Percentiles rank a stretch among this genome's conserved stretches.
phyloP scores from a whole-genome alignment of 2,329 filamentous ascomycete species.

The Aurifilum marmelostoma region DNA sequence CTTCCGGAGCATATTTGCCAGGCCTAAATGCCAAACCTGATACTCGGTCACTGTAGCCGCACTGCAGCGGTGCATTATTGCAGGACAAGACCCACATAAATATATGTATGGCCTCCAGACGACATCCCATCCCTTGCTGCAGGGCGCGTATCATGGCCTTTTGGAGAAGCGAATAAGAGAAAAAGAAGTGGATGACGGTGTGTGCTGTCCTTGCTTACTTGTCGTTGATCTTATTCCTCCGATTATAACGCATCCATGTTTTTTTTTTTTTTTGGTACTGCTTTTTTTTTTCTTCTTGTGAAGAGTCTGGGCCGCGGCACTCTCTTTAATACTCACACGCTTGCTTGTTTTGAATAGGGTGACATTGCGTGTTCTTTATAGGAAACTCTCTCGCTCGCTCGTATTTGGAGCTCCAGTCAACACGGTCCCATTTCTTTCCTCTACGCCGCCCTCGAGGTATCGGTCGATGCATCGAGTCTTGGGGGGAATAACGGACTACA shows the following conservation, averaged over 20 bases:
- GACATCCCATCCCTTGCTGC: background rate
- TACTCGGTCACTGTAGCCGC: too few relatives aligned
- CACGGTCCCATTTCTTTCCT: background rate
- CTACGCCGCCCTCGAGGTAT: background rate
- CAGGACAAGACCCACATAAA: background rate
- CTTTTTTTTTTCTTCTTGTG: background rate
- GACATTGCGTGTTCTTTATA: background rate
- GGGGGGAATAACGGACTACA: background rate
- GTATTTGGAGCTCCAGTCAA: background rate
- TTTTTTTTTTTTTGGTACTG: background rate
- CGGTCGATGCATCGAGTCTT: background rate
- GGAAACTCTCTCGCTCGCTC: background rate
- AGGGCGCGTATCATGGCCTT: background rate
- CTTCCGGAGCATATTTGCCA: background rate
- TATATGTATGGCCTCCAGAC: background rate
- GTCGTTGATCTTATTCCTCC: background rate
- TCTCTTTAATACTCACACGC: background rate
- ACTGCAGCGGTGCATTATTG: too few relatives aligned
- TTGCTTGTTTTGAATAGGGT: background rate
- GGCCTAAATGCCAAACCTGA: background rate
- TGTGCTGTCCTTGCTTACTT: background rate
- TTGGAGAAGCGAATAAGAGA: background rate
- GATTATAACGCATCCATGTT: background rate
- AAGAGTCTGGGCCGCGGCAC: background rate
- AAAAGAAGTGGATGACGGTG: background rate